Percentiles rank a stretch among this genome's conserved stretches.
Evolutionary conservation across 2,329 filamentous ascomycete species (phyloP).

Genomic region (Thermochaetoides dissita): DNA sequence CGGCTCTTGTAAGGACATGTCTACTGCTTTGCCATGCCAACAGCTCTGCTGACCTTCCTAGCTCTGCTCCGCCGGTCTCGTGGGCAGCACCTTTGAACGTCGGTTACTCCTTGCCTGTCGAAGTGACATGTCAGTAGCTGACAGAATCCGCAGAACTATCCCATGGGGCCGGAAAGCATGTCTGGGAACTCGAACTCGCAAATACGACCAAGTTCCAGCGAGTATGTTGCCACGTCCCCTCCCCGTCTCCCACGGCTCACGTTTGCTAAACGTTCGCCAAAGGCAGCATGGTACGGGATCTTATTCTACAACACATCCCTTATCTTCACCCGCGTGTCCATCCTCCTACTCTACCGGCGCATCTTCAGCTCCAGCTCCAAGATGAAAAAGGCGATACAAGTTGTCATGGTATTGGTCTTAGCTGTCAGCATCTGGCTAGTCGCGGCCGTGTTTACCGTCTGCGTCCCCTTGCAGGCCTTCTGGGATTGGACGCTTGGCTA

Average conservation of each 20-base stretch:
- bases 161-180: constrained; percentile 14
- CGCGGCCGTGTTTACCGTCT: constrained; percentile 18
- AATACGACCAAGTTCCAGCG: constrained; percentile 8
- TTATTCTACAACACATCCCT: constrained; percentile 19
- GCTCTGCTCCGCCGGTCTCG: constrained; percentile 16
- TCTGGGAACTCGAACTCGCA: constrained; percentile 12
- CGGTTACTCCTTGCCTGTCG: neutral
- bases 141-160: constrained; percentile 8
- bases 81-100: constrained; percentile 16
- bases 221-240: constrained; percentile 2
- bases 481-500: constrained; percentile 17
- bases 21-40: no score
- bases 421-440: constrained; percentile 17
- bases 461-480: constrained; percentile 19
- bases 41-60: neutral
- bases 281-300: constrained; percentile 18
- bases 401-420: constrained; percentile 15
- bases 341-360: constrained; percentile 19
- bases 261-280: neutral
- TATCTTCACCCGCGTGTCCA: constrained; percentile 18
- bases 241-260: neutral
- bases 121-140: neutral
- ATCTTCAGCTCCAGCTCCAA: constrained; percentile 18
- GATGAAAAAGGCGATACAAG: constrained; percentile 19
- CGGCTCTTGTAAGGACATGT: constrained; percentile 18